Evolutionary conservation across 805 yeast genomes (phyloP), one percentile per base, ranked within the genome.

Genomic region (Monosporozyma servazzii): DNA sequence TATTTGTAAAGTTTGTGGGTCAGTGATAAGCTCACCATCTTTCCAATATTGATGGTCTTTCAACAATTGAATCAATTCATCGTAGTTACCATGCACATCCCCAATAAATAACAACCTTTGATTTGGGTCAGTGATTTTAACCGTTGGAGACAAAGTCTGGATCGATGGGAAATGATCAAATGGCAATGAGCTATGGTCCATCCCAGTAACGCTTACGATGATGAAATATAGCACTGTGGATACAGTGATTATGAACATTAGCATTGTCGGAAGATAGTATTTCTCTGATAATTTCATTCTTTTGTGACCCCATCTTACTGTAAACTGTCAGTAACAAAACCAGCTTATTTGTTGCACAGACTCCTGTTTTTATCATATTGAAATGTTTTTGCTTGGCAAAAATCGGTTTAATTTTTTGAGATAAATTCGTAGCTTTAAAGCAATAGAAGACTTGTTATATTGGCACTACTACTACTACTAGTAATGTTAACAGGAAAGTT

Each of bases 41-140:
- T 21, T 9, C 21, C 23, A 41, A 21, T 41, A 41, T 4, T 21
- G 9, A 51, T 79, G 72, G 8, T 48, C 46, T 31, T 71, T 59
- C 51, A 90, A 68, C 41, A 91, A 70, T 47, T 72, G 67, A 51
- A 64, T 63, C 51, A 89, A 69, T 59, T 79, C 80, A 7, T 72
- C 68, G 58, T 74, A 79, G 58, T 82, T 81, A 1, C 96, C 97
- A 68, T 90, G 98, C 21, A 90, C 79, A 65, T 90, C 98, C 3
- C 98, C 97, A 25, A 90, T 74, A 46, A 88, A 62, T 3, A 91
- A 73, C 15, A 86, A 61, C 53, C 95, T 72, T 2, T 45, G 27
- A 9, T 48, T 33, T 2, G 57, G 58, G 30, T 50, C 53, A 2
- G 30, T 31, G 5, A 56, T 43, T n/a, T 27, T 40, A 10, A 45